A percentile compares a stretch with the other conserved stretches of the same genome.
These are phyloP conservation scores for Galerina marginata DNA, from an alignment of 768 basidiomycete genomes.

Conservation along the genomic window DNA sequence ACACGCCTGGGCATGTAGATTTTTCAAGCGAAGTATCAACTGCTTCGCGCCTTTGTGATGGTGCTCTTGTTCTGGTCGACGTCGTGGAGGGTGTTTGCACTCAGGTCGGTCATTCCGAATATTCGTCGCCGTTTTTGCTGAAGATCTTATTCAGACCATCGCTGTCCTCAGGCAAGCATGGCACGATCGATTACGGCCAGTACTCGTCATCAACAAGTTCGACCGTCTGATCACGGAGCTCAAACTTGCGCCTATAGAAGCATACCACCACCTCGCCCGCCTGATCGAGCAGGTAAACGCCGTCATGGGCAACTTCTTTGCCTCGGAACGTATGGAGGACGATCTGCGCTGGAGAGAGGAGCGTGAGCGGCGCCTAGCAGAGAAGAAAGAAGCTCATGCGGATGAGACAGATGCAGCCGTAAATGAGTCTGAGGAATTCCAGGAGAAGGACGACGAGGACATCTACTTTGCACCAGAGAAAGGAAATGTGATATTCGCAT, in stretches of 20 bases:
- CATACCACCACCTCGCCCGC: slow-evolving; percentile 91
- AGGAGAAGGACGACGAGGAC: slow-evolving; percentile 97
- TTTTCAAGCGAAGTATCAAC: slow-evolving; percentile 98
- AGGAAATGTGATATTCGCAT: slow-evolving; percentile 96
- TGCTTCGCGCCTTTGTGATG: slow-evolving; percentile 92
- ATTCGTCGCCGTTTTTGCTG: background rate
- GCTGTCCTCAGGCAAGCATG: slow-evolving; percentile 95
- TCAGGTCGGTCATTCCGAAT: slow-evolving; percentile 60
- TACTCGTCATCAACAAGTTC: slow-evolving; percentile 96
- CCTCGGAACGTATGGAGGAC: slow-evolving; percentile 95
- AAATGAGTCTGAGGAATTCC: slow-evolving; percentile 72
- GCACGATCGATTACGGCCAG: slow-evolving; percentile 85
- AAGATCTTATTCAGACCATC: slow-evolving; percentile 67
- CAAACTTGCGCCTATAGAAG: slow-evolving; percentile 88
- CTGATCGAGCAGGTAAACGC: slow-evolving; percentile 98
- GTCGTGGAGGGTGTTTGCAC: slow-evolving; percentile 98
- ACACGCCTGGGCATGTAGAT: slow-evolving; percentile 98
- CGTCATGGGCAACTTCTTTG: slow-evolving; percentile 95
- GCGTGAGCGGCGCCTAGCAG: slow-evolving; percentile 79
- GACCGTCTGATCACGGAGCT: slow-evolving; percentile 95
- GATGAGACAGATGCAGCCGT: slow-evolving; percentile 66
- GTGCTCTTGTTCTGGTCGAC: slow-evolving; percentile 93
- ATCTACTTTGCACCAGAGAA: slow-evolving; percentile 96
- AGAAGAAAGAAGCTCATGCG: slow-evolving; percentile 72
- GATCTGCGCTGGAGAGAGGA: slow-evolving; percentile 94